Evolutionary conservation across 1,284 basidiomycete species (phyloP), one percentile per base, ranked within the genome.

Genomic region (Ceratobasidium sp.): DNA sequence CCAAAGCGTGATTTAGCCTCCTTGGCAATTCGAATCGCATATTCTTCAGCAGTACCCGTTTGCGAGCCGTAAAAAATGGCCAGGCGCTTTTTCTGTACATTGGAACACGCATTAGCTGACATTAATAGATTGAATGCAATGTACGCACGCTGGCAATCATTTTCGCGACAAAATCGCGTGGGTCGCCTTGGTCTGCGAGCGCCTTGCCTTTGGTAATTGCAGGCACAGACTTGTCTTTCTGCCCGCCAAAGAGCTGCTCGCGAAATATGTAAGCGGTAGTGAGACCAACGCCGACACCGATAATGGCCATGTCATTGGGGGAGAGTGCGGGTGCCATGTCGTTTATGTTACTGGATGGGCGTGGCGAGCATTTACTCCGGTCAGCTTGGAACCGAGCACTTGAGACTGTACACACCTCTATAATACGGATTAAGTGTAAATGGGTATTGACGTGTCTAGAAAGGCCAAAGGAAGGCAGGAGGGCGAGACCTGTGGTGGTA

Each of bases 1-100:
- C 95, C 95, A 74, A 92, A 98, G 78, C 95, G 93, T 69, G 91
- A 86, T 81, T 98, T 98, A 54, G 93, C 93, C 78, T 98, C 93
- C 80, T 95, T 96, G 22, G 94, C 94, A 8, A 96, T 84, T 78
- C 93, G 90, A 75, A 96, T 93, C 53, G 93, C 92, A 76, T 96
- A 97, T 78, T 98, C 95, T 79, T 97, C 95, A 0, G 95, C 95
- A 12, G 95, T 98, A 73, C 95, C 95, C 0, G 95, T 98, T 78
- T 98, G 95, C 20, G 95, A 96, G 69, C 95, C 95, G 77, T 96
- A 97, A 79, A 98, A 96, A 76, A 97, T 96, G 75, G 92, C 91
- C 31, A 95, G 84, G 72, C 94, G 93, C 80, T 97, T 98, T 86
- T 93, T 94, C 93, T 96, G 76, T 25, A 73, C 34, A 55, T 71